These are phyloP conservation scores for Ustulina deusta DNA, from an alignment of 2,329 filamentous ascomycete species.

Conservation along the genomic window DNA sequence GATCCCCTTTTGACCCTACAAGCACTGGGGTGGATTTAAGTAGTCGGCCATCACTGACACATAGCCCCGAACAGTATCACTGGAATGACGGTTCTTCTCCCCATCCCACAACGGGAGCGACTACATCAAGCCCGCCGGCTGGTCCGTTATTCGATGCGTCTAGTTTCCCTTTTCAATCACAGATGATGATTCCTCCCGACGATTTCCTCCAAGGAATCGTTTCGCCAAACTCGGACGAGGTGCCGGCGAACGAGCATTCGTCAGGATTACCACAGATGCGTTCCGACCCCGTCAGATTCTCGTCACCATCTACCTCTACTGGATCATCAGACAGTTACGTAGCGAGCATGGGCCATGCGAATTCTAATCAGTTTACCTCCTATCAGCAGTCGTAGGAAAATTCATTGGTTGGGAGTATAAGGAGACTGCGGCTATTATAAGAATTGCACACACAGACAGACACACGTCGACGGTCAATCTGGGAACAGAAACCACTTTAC, in stretches of 20 bases:
- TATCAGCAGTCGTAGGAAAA: slow-evolving; percentile 46
- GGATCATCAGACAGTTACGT: slow-evolving; percentile 42
- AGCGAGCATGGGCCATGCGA: slow-evolving; percentile 35
- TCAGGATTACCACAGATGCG: slow-evolving; percentile 41
- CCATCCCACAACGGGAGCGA: slow-evolving; percentile 37
- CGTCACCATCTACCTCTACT: slow-evolving; percentile 44
- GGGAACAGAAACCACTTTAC: slow-evolving; percentile 2
- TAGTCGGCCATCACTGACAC: slow-evolving; percentile 37
- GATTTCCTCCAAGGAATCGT: slow-evolving; percentile 31
- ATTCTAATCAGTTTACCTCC: slow-evolving; percentile 41
- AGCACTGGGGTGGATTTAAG: slow-evolving; percentile 17
- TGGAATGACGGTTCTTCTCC: slow-evolving; percentile 37
- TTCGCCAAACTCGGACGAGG: slow-evolving; percentile 7
- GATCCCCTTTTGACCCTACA: slow-evolving; percentile 31
- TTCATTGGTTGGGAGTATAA: slow-evolving; percentile 33
- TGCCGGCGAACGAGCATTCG: slow-evolving; percentile 37
- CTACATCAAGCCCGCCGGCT: slow-evolving; percentile 31
- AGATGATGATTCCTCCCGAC: slow-evolving; percentile 36
- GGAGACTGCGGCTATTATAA: not conserved
- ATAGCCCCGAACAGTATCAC: slow-evolving; percentile 39
- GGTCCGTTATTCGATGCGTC: slow-evolving; percentile 37
- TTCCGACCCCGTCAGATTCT: slow-evolving; percentile 30
- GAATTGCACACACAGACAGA: not conserved
- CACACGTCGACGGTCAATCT: not conserved
- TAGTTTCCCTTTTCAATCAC: slow-evolving; percentile 38